Evolutionary conservation across 805 yeast species (phyloP).

Genomic region (Wickerhamomyces rabaulensis): DNA sequence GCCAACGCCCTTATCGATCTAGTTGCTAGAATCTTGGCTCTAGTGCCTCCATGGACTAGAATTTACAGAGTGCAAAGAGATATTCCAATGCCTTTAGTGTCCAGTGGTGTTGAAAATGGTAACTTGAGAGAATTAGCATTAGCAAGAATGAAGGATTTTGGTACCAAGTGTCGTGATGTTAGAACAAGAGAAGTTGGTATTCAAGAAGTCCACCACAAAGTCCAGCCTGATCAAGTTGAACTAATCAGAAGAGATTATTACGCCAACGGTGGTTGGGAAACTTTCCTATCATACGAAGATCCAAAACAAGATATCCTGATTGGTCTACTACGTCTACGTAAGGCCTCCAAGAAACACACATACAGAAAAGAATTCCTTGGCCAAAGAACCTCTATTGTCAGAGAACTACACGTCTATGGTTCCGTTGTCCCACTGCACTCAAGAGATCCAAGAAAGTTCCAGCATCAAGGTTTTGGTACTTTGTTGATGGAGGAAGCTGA

Average conservation of each 20-base stretch:
- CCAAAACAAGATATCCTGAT: conserved; percentile 94
- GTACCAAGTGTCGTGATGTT: conserved; percentile 92
- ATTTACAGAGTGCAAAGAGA: conserved; percentile 98
- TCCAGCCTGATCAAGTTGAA: conserved; percentile 96
- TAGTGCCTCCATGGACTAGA: conserved; percentile 99
- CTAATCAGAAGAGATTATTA: conserved; percentile 90
- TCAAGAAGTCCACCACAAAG: conserved; percentile 96
- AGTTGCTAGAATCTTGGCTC: conserved; percentile 91
- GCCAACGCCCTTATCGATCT: conserved; percentile 91
- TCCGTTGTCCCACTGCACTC: conserved; percentile 95
- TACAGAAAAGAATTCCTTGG: conserved; percentile 80
- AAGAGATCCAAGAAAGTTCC: conserved; percentile 95
- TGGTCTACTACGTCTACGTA: conserved; percentile 82
- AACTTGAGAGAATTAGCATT: conserved; percentile 91
- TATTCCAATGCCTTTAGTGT: conserved; percentile 97
- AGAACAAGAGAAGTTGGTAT: conserved; percentile 98
- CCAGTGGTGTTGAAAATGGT: conserved; percentile 97
- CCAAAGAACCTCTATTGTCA: conserved; percentile 89
- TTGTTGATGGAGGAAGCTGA: conserved; percentile 98
- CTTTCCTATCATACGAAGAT: conserved; percentile 92
- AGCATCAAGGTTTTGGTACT: conserved; percentile 98
- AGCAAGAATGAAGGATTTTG: conserved; percentile 97
- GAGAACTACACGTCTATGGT: conserved; percentile 96
- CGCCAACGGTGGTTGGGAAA: conserved; percentile 99
- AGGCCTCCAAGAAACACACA: conserved; percentile 84